Evolutionary conservation across 345 rosid species (phyloP).

Genomic region (Diplotaxis tenuifolia): DNA sequence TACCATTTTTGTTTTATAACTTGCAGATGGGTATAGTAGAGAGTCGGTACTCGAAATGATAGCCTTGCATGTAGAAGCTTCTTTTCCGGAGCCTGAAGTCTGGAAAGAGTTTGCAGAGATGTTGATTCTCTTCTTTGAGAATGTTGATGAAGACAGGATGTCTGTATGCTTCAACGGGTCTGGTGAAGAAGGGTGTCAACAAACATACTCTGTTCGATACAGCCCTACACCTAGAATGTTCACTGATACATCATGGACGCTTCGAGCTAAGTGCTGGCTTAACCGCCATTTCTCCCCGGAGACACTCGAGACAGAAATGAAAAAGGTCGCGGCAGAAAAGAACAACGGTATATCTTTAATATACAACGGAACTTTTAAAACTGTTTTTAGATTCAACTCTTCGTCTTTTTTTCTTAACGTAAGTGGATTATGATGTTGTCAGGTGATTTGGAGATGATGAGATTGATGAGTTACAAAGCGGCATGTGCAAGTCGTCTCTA

Average conservation of each 20-base stretch:
- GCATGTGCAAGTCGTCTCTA: constrained; percentile 73
- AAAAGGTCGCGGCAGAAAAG: constrained; percentile 45
- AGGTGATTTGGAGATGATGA: constrained; percentile 32
- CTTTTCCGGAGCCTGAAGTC: not conserved
- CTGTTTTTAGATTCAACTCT: not conserved
- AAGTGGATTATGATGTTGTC: not conserved
- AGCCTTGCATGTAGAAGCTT: constrained; percentile 80
- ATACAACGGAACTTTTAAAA: too few relatives aligned
- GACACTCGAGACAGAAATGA: constrained; percentile 48
- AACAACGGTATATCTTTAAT: constrained; percentile 40
- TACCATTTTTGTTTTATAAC: not conserved
- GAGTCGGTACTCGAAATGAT: constrained; percentile 68
- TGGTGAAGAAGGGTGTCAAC: constrained; percentile 35
- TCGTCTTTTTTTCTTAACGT: not conserved
- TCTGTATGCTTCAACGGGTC: constrained; percentile 47
- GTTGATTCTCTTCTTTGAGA: constrained; percentile 48
- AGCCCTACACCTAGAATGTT: constrained; percentile 46
- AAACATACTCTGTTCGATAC: constrained; percentile 34
- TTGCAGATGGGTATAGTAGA: constrained; percentile 56
- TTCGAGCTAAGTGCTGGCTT: constrained; percentile 71
- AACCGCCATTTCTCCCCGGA: constrained; percentile 57
- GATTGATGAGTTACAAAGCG: constrained; percentile 58
- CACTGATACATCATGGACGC: constrained; percentile 47
- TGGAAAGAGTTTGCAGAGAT: not conserved
- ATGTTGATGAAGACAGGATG: constrained; percentile 56